Conservation (phyloP, 108 stramenopile genomes). For the Tribonema minus region DNA sequence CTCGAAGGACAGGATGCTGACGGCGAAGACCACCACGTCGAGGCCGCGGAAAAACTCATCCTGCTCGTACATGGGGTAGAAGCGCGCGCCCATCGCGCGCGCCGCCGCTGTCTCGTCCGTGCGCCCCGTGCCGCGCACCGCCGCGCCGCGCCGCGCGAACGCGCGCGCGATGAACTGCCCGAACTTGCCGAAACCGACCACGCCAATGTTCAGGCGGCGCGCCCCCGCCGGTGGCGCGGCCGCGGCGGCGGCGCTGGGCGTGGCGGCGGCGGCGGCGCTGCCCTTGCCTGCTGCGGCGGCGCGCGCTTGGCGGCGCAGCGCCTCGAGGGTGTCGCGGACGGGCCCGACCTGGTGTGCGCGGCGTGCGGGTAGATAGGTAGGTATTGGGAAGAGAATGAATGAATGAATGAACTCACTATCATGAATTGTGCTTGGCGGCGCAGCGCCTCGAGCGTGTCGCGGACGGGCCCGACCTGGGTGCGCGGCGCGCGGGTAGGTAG, state of each 20-base stretch:
- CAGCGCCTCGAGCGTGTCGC: slow-evolving; percentile 23
- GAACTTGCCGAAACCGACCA: slow-evolving; percentile 87
- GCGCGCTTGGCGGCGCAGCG: neutral
- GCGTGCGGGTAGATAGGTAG: too few relatives aligned
- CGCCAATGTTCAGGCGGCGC: slow-evolving; percentile 74
- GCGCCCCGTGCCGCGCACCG: slow-evolving; percentile 56
- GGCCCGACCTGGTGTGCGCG: too few relatives aligned
- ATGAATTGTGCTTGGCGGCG: neutral
- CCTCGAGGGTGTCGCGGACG: slow-evolving; percentile 27
- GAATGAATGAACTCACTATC: too few relatives aligned
- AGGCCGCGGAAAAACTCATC: slow-evolving; percentile 57
- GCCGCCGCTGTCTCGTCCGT: slow-evolving; percentile 72
- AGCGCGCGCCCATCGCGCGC: slow-evolving; percentile 36
- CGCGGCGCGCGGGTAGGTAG: too few relatives aligned
- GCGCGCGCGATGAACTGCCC: slow-evolving; percentile 85
- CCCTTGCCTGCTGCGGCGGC: neutral
- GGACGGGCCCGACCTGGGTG: slow-evolving; percentile 23
- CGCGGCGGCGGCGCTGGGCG: neutral
- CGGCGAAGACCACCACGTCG: slow-evolving; percentile 51
- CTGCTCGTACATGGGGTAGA: slow-evolving; percentile 59
- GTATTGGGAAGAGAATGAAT: too few relatives aligned
- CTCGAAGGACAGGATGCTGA: slow-evolving; percentile 72
- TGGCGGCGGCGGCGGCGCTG: neutral
- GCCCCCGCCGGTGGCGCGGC: neutral
- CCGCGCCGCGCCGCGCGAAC: slow-evolving; percentile 51